Base-by-base conservation (phyloP, 352 stramenopile species). In the Phytophthora cryptogea region DNA sequence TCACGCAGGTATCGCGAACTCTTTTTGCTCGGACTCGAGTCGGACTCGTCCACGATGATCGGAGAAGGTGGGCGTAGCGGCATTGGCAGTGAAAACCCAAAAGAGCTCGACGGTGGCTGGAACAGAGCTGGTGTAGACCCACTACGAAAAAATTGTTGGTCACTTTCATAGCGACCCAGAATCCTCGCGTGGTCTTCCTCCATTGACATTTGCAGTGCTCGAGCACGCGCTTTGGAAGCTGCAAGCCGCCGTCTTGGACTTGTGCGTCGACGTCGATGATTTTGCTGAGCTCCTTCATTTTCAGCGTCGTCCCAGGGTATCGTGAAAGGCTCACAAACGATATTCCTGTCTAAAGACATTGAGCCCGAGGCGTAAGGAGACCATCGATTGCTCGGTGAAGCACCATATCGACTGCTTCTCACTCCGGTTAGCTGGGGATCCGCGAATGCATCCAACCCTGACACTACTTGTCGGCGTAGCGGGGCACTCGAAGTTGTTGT, bases 1-100 rank as follows among this genome's bases (percentile, higher is more conserved):
- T 88, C 75, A 44, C 76, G 64, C 39, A 88, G 47, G 39, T 77
- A 78, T 32, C 68, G 42, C 11, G 71, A 80, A 6, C 26, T 63
- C 42, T 80, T 78, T 14, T 56, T 49, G 54, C 40, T 60, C 8
- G 48, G 26, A n/a, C 53, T 63, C 16, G 30, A 54, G 17, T 62
- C 51, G 14, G 11, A 44, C 11, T 48, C 43, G 11, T 53, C 50
- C 1, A 45, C 9, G 4, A 44, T 2, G 27, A 23, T 10, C 5
- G 49, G 11, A 27, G 58, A 47, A 1, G 47, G 27, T 17, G 14
- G 44, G 28, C 36, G 26, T 8, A 51, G 17, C 5, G 45, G n/a
- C n/a, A 48, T 26, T 11, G 47, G 30, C n/a, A 66, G 8, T 43
- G 36, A 42, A 10, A 46, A 5, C 5, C 53, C 20, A 1, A 43